Evolutionary conservation across 176 grass and related monocot species (phyloP), one percentile per base, ranked within the genome.

Genomic region (Phoenix dactylifera): DNA sequence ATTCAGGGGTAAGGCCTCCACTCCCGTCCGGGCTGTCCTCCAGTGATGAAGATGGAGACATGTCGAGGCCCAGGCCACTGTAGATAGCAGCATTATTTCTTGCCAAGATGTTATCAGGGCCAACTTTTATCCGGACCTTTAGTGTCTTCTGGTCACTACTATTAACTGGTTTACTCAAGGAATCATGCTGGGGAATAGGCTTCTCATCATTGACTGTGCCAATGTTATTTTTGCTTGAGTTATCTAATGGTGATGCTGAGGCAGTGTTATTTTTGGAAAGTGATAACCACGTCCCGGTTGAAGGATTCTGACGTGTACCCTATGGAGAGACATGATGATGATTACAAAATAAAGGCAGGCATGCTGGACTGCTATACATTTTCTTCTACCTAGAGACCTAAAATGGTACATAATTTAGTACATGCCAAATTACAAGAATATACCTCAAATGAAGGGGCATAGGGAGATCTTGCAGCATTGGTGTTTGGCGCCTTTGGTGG

Each of bases 111-210:
- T 81, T 88, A 7, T 85, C 82, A 57, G 78, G 79, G 67, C 81
- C 81, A 74, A 98, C 84, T 83, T 89, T 98, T 57, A 98, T 98
- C 70, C 93, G 88, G 61, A 98, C 83, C 76, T 98, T 98, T 72
- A 89, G 75, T 57, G 76, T 85, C 52, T 86, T 98, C 54, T 85
- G 84, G 65, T 89, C 84, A 49, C 67, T 68, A 15, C 32, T 58
- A 72, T 80, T 89, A 48, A 65, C 66, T 51, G 77, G 62, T 22
- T 57, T 82, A 60, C 75, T 73, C 16, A 72, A 76, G 14, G 81
- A 77, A 76, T 81, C 81, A 26, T 79, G 62, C 50, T 67, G 76
- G 15, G 48, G 51, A 44, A 4, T 60, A 28, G 77, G 69, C 49
- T 50, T 54, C 44, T 50, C 77, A 66, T 84, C 64, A 49, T 56